Evolutionary conservation across 73 alveolate species (phyloP).

Genomic region (Paramecium sexaurelia): DNA sequence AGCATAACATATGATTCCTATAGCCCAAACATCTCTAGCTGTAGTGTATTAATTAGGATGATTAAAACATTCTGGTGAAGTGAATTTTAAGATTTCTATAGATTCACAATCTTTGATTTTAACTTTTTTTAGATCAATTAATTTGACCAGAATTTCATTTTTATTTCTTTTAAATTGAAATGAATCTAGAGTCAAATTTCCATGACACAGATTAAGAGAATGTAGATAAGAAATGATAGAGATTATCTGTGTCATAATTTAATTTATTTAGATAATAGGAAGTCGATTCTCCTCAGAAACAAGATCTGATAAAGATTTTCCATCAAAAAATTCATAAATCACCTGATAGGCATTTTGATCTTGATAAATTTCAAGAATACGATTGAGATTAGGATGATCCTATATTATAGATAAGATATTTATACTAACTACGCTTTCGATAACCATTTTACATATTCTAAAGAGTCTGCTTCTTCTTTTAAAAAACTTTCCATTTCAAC

Average conservation of each 20-base stretch:
- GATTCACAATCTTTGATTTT: background rate
- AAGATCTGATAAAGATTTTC: background rate
- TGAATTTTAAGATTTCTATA: background rate
- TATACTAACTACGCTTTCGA: background rate
- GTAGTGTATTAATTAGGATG: background rate
- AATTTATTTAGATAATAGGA: background rate
- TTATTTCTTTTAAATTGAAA: background rate
- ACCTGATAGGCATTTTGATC: background rate
- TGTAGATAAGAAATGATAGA: background rate
- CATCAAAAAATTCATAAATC: background rate
- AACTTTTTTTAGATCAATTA: background rate
- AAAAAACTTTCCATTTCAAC: background rate
- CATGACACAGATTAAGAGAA: background rate
- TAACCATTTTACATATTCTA: background rate
- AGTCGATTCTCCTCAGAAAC: background rate
- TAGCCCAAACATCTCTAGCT: background rate
- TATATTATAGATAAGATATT: background rate
- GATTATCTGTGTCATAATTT: background rate
- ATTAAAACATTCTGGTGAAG: background rate
- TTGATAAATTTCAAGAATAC: background rate
- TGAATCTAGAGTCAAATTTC: background rate
- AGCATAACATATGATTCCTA: background rate
- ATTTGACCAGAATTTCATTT: background rate
- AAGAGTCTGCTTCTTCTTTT: background rate
- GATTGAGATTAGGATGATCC: slow-evolving; percentile 27